A percentile compares a stretch with the other conserved stretches of the same genome.
phyloP scores from a whole-genome alignment of 192 early-diverging fungal genomes.

The Coemansia sp. region DNA sequence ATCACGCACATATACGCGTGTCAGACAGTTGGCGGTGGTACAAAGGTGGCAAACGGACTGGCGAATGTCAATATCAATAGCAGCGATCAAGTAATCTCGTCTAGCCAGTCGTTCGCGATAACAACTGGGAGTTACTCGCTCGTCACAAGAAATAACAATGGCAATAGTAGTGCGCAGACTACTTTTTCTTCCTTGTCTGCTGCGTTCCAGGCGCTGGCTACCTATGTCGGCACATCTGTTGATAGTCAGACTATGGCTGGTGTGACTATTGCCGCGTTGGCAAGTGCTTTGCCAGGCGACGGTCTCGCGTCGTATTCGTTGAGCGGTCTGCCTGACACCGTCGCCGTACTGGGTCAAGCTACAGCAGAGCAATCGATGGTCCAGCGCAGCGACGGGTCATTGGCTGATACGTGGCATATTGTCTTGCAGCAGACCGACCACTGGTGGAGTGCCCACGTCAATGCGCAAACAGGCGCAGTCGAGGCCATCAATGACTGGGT shows the following conservation, averaged over 20 bases:
- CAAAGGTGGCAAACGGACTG: slow-evolving; percentile 64
- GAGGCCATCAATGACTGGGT: slow-evolving; percentile 85
- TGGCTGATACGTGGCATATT: slow-evolving; percentile 82
- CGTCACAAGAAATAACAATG: not conserved
- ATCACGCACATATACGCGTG: slow-evolving; percentile 67
- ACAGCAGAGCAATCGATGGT: slow-evolving; percentile 67
- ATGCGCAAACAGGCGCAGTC: slow-evolving; percentile 62
- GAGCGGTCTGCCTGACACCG: not conserved
- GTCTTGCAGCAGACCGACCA: slow-evolving; percentile 77
- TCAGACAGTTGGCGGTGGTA: slow-evolving; percentile 58
- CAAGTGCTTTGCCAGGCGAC: slow-evolving; percentile 18
- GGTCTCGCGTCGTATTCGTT: slow-evolving; percentile 6
- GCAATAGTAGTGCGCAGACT: no score
- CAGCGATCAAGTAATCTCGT: slow-evolving; percentile 41
- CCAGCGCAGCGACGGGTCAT: slow-evolving; percentile 58
- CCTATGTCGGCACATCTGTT: slow-evolving; percentile 60
- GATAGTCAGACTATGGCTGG: slow-evolving; percentile 58
- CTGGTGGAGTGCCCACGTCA: slow-evolving; percentile 79
- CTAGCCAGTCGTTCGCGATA: slow-evolving; percentile 41
- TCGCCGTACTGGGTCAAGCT: slow-evolving; percentile 56
- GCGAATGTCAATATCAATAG: slow-evolving; percentile 63
- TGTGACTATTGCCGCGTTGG: slow-evolving; percentile 70
- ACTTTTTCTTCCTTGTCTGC: not conserved
- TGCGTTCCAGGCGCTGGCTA: slow-evolving; percentile 54
- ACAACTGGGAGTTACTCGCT: not conserved